phyloP scores from a whole-genome alignment of 495 filamentous ascomycete species.

The Annulohypoxylon bovei region DNA sequence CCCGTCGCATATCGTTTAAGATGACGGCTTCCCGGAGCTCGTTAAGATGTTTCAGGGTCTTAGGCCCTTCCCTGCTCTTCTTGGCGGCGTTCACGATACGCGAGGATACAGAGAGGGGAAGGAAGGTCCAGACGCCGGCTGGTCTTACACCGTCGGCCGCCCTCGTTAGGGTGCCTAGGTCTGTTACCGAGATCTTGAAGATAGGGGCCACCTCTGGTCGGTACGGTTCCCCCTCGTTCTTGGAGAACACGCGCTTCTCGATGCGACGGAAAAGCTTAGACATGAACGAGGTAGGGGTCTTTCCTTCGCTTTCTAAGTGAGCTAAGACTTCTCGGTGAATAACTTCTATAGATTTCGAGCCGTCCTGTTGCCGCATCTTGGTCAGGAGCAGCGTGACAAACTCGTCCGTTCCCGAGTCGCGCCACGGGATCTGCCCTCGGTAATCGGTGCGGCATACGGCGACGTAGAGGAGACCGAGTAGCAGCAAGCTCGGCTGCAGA shows the following conservation, averaged over 20 bases:
- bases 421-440: background rate
- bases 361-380: background rate
- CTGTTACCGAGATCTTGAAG: background rate
- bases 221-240: background rate
- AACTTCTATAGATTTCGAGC: background rate
- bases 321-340: background rate
- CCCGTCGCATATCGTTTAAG: background rate
- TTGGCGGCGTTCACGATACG: background rate
- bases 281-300: background rate
- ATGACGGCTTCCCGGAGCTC: background rate
- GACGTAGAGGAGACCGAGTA: background rate
- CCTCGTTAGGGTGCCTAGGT: background rate
- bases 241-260: background rate
- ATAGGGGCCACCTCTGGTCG: background rate
- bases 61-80: background rate
- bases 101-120: background rate
- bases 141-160: background rate
- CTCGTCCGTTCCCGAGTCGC: background rate
- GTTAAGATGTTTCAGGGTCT: background rate
- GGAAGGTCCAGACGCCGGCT: background rate
- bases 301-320: background rate
- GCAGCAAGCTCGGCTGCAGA: background rate
- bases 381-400: background rate
- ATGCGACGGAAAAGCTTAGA: background rate
- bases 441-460: slow-evolving; percentile 1